phyloP scores from a whole-genome alignment of 495 filamentous ascomycete species.

The Xylaria nigripes region DNA sequence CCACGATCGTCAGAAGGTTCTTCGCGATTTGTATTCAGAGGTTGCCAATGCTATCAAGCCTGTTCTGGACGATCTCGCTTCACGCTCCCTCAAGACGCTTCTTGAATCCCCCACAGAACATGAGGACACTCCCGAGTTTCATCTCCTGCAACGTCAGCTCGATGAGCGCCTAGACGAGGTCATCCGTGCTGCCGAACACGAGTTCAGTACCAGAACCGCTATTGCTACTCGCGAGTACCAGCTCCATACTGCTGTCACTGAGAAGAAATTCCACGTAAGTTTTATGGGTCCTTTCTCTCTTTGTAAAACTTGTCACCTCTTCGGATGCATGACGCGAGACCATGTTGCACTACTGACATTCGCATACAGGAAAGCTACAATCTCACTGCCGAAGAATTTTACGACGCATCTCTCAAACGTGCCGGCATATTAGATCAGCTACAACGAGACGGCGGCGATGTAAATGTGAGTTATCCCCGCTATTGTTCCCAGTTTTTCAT shows the following conservation, averaged over 20 bases:
- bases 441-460: slow-evolving; percentile 26
- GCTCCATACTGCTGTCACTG: slow-evolving; percentile 3
- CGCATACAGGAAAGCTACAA: slow-evolving; percentile 18
- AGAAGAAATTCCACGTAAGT: slow-evolving; percentile 20
- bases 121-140: slow-evolving; percentile 28
- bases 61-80: slow-evolving; percentile 35
- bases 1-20: slow-evolving; percentile 37
- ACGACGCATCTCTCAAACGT: slow-evolving; percentile 28
- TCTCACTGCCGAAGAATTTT: slow-evolving; percentile 29
- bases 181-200: slow-evolving; percentile 13
- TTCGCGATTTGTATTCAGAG: slow-evolving; percentile 31
- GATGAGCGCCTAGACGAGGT: slow-evolving; percentile 19
- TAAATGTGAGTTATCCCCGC: slow-evolving; percentile 31
- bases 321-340: slow-evolving; percentile 4
- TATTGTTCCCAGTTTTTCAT: background rate
- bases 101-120: slow-evolving; percentile 23
- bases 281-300: background rate
- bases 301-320: background rate
- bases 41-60: slow-evolving; percentile 35
- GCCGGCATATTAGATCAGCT: slow-evolving; percentile 30
- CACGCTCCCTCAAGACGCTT: slow-evolving; percentile 30
- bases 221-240: slow-evolving; percentile 16
- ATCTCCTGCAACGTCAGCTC: slow-evolving; percentile 22
- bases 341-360: slow-evolving; percentile 13
- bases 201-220: slow-evolving; percentile 6